Base-by-base conservation (phyloP, 2,329 filamentous ascomycete genomes). In the Metarhizium sp. region DNA sequence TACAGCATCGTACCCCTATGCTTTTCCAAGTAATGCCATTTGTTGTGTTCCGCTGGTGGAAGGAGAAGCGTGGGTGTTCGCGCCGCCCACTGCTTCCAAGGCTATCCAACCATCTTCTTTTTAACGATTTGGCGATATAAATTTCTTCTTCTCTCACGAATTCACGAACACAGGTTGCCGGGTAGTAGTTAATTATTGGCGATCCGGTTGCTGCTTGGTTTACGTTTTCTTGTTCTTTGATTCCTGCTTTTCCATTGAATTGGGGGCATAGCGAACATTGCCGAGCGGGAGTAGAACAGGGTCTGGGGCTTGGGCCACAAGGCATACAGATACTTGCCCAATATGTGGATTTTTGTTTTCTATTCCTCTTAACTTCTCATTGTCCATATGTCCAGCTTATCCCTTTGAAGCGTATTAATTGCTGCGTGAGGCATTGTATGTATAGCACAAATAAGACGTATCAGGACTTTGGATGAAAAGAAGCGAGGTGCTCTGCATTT, bases 111-210 rank as follows among this genome's bases (percentile, higher is more conserved):
- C 20, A 13, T 36, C 11, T 29, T n/a, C 18, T 49, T 38, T 53
- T 43, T 58, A 57, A 64, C 56, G 55, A 60, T 61, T 58, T 58
- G 60, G 63, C 59, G 62, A 62, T 64, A 67, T 67, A 66, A 63
- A 64, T 61, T 61, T 66, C 34, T 50, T 40, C 18, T 34, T 30
- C 38, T 51, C 66, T 70, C 64, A 69, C 67, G 67, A 69, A 65
- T 60, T 64, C 62, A 68, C 64, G 67, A 63, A 58, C 51, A 48
- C 53, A 46, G 45, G 52, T 53, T 53, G 57, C 30, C 52, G 47
- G 29, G 52, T 46, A 48, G 36, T 8, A 32, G 29, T 25, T 53
- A 50, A 51, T 53, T 43, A 14, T 36, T 55, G 49, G 45, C 46
- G 38, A 51, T 56, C 42, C 43, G 38, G 34, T 53, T 38, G 47